phyloP scores from a whole-genome alignment of 805 yeast genomes.

The Yarrowia alimentaria region DNA sequence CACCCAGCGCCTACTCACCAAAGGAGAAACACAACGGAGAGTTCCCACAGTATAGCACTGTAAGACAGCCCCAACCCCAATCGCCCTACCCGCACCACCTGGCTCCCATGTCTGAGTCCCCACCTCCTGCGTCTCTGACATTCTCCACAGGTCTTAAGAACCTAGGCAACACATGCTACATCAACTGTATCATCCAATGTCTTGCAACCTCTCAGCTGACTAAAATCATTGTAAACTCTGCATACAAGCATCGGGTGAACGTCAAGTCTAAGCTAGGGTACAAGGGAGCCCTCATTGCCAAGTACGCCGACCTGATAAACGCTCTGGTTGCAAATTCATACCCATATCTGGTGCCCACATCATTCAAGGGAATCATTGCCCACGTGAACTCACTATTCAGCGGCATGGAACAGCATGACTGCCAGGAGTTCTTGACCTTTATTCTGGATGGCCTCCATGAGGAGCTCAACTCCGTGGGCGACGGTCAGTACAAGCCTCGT shows the following conservation, averaged over 20 bases:
- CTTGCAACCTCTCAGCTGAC: slow-evolving; percentile 64
- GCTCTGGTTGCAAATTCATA: slow-evolving; percentile 53
- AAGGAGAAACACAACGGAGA: slow-evolving; percentile 12
- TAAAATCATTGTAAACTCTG: slow-evolving; percentile 57
- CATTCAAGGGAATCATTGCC: slow-evolving; percentile 68
- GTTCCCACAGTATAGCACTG: slow-evolving; percentile 6
- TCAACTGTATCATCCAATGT: slow-evolving; percentile 90
- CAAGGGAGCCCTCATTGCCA: slow-evolving; percentile 70
- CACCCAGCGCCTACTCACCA: slow-evolving; percentile 22
- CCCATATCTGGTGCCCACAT: slow-evolving; percentile 54
- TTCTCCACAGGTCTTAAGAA: slow-evolving; percentile 72
- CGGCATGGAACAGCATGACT: slow-evolving; percentile 76
- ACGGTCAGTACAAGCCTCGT: slow-evolving; percentile 46
- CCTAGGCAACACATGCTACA: slow-evolving; percentile 88
- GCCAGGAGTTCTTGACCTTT: slow-evolving; percentile 76
- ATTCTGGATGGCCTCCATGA: slow-evolving; percentile 77
- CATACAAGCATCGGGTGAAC: slow-evolving; percentile 68
- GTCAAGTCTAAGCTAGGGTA: slow-evolving; percentile 72
- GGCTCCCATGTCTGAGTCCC: slow-evolving; percentile 16
- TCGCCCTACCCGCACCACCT: slow-evolving; percentile 16
- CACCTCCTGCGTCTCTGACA: slow-evolving; percentile 33
- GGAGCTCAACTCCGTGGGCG: slow-evolving; percentile 70
- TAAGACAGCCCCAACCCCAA: slow-evolving; percentile 7
- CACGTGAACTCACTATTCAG: slow-evolving; percentile 62
- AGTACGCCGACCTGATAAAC: slow-evolving; percentile 59